Base-by-base conservation (phyloP, 202 grass and related monocot genomes). In the Carex sylvatica region DNA sequence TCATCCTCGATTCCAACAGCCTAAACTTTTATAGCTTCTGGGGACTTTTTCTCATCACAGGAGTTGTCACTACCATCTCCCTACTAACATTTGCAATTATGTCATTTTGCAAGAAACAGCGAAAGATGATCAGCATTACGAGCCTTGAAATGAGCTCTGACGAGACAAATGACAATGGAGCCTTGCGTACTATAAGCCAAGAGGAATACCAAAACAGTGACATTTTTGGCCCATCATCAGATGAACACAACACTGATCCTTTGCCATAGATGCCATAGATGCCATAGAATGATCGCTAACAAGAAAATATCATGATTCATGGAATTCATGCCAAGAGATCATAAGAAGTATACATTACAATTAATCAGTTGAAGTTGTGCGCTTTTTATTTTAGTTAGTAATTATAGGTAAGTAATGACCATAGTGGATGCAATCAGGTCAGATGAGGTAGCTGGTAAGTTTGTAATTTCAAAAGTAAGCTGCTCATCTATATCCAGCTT, bases 21-120 rank as follows among this genome's bases (percentile, higher is more conserved):
- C 86, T 93, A 36, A 79, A 66, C 67, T 79, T 91, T 36, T 54
- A 35, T 19, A 93, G 71, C 42, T 97, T 97, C 36, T 83, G 73
- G 60, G 93, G 87, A 4, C 79, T 93, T 6, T 89, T 97, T 77
- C 78, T 91, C 31, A 64, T 92, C 13, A 92, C 86, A n/a, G 90
- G 84, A 58, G 18, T 42, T 76, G 85, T 84, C 65, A 87, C 88
- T 75, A 88, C 74, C 2, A 74, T 19, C 55, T 80, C 71, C 55
- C 40, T 87, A 59, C 38, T 79, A 1, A 80, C 65, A 49, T 82
- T 75, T 22, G 66, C 81, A 36, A 22, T 84, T 3, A 84, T 71
- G 33, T 83, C 80, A 16, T 2, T 51, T 66, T 76, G 46, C 19
- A 84, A 84, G 2, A 91, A 78, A 31, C 5, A 23, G 14, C 5